phyloP scores from a whole-genome alignment of 352 stramenopile species.

The Globisporangium cederbergense region DNA sequence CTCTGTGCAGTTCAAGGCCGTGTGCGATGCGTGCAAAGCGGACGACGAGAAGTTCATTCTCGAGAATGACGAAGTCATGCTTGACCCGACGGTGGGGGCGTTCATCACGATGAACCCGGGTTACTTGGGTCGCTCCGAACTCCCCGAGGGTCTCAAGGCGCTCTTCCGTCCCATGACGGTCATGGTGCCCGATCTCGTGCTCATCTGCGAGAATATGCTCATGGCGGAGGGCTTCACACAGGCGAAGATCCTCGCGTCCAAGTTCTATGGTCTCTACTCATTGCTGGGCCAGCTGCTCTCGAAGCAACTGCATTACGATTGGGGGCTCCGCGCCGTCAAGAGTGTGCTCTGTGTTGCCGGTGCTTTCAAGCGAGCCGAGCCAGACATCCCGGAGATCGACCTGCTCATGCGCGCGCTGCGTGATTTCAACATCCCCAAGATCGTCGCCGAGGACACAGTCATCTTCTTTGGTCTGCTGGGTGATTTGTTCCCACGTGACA shows the following conservation, averaged over 20 bases:
- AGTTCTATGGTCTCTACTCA: conserved; percentile 96
- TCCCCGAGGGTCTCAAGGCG: conserved; percentile 94
- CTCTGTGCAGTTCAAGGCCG: conserved; percentile 94
- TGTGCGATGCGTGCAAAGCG: conserved; percentile 95
- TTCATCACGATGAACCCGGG: conserved; percentile 98
- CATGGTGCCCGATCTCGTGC: conserved; percentile 94
- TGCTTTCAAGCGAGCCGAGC: conserved; percentile 92
- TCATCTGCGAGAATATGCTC: conserved; percentile 98
- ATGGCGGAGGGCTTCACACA: conserved; percentile 96
- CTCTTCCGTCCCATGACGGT: conserved; percentile 96
- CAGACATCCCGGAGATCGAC: conserved; percentile 90
- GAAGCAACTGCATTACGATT: conserved; percentile 96
- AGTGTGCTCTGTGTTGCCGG: conserved; percentile 93
- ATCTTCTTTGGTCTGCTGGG: conserved; percentile 94
- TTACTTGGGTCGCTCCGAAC: conserved; percentile 92
- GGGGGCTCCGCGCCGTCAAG: conserved; percentile 93
- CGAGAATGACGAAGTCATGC: conserved; percentile 90
- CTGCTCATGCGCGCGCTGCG: conserved; percentile 95
- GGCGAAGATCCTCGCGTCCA: conserved; percentile 92
- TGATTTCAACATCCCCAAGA: conserved; percentile 97
- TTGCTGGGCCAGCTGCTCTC: conserved; percentile 91
- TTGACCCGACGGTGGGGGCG: conserved; percentile 91
- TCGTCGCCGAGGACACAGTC: conserved; percentile 92
- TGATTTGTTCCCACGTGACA: conserved; percentile 92
- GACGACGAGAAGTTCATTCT: conserved; percentile 92